Evolutionary conservation across 2,329 filamentous ascomycete species (phyloP), one percentile per base, ranked within the genome.

Genomic region (Diplocarpon rosae): DNA sequence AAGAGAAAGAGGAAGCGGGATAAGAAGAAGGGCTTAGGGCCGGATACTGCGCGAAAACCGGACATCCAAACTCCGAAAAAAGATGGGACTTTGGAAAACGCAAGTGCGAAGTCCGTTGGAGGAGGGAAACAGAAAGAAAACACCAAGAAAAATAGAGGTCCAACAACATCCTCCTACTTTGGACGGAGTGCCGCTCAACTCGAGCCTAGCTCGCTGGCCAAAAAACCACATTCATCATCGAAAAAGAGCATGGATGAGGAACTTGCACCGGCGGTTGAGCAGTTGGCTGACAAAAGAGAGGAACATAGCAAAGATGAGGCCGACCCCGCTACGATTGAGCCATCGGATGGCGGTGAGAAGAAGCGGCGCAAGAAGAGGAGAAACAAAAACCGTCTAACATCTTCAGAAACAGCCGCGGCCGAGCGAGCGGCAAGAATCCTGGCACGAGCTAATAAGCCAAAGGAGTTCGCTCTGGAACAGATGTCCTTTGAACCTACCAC

Each of bases 331-430:
- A 7, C 3, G 7, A 24, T 7, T 24, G 20, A 24, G 20, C 20
- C 3, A 24, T 24, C 7, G 7, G 20, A 24, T 24, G 20, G 7
- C 7, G 7, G 20, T 24, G 40, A 42, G n/a, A 52, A 42, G 39
- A 54, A 48, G 33, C 49, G 45, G 31, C 46, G 53, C 16, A 56
- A 50, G 38, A 52, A 50, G 37, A 51, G 50, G 5, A 50, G 51
- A 36, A 57, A 57, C 16, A 48, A 54, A 13, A 58, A 58, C 37
- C 40, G 45, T 12, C 44, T 56, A 32, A 3, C 9, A 12, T 12
- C 3, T 32, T 32, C 44, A 4, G 45, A 51, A 4, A 41, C 45
- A 29, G 17, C 28, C 36, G 34, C 27, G 16, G 34, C 29, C 10
- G 41, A 43, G 15, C 14, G 33, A 32, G 13, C 41, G 14, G 28